Base-by-base conservation (phyloP, 192 early-diverging fungal genomes). In the Spizellomyces sp. region DNA sequence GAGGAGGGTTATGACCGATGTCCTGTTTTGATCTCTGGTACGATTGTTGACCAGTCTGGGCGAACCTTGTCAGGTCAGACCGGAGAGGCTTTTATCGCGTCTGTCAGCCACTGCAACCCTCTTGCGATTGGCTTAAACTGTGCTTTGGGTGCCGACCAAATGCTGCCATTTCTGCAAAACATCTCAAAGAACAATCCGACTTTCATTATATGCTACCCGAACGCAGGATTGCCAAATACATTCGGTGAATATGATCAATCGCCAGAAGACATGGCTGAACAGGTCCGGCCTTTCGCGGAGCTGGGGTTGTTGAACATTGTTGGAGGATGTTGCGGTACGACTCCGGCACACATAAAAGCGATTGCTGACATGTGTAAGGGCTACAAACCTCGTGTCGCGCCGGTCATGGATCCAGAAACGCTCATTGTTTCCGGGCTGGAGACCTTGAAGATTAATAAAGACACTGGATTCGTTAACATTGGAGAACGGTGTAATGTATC, bases 401-500 rank as follows among this genome's bases (percentile, higher is more conserved):
- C 90, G 10, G 76, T 85, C 5, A 10, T 82, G 57, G 87, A 92
- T 19, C 78, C 75, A n/a, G 80, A 89, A 60, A 87, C 86, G 70
- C 84, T 96, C 80, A 80, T 89, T 42, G 83, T 87, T 48, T 93
- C 93, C 45, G 96, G 96, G 36, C 77, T 98, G 15, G 95, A 96
- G 76, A 84, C 91, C 19, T 83, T 96, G 64, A 83, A 86, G 45
- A 89, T 96, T 66, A 91, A 95, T 74, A 83, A 90, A 67, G 84
- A 63, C 15, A 92, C 90, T 63, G 92, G 91, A 74, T 98, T 96
- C 83, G 83, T 96, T 69, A 98, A 98, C 81, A 86, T 98, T 61
- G 96, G 96, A 74, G 94, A 98, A 79, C 91, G 96, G 55, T 98
- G 96, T 81, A 98, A 98, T 82, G 95, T 98, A 8, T 93, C 95